phyloP scores from a whole-genome alignment of 257 asterid species.

The Solanum ossicruentum region DNA sequence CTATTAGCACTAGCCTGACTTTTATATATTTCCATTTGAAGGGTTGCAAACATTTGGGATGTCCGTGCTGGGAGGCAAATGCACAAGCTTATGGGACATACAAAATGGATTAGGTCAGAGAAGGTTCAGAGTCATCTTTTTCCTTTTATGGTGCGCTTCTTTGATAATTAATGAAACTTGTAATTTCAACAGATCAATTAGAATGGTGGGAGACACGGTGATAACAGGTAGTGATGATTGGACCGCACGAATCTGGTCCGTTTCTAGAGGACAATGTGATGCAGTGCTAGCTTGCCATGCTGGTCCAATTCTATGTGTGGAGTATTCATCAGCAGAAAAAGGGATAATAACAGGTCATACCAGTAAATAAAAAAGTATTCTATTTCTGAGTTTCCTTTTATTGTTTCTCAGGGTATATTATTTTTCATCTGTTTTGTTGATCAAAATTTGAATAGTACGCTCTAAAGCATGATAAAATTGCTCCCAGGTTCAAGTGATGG shows the following conservation, averaged over 20 bases:
- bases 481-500: slow-evolving; percentile 87
- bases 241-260: slow-evolving; percentile 98
- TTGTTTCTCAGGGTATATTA: neutral
- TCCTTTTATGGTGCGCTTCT: slow-evolving; percentile 3
- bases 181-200: slow-evolving; percentile 57
- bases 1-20: slow-evolving; percentile 1
- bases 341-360: slow-evolving; percentile 80
- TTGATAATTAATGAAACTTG: slow-evolving; percentile 13
- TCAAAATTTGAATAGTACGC: neutral
- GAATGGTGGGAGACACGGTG: slow-evolving; percentile 92
- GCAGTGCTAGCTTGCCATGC: slow-evolving; percentile 96
- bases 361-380: neutral
- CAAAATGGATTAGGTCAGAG: slow-evolving; percentile 82
- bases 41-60: slow-evolving; percentile 87
- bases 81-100: slow-evolving; percentile 92
- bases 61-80: slow-evolving; percentile 84
- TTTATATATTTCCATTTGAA: slow-evolving; percentile 16
- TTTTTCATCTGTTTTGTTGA: neutral
- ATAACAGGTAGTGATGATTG: slow-evolving; percentile 98
- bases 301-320: slow-evolving; percentile 88
- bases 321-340: slow-evolving; percentile 67
- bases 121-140: neutral
- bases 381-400: neutral
- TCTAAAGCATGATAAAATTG: neutral
- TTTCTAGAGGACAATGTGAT: slow-evolving; percentile 83